Evolutionary conservation across 1,284 basidiomycete species (phyloP).

Genomic region (Melampsora americana): DNA sequence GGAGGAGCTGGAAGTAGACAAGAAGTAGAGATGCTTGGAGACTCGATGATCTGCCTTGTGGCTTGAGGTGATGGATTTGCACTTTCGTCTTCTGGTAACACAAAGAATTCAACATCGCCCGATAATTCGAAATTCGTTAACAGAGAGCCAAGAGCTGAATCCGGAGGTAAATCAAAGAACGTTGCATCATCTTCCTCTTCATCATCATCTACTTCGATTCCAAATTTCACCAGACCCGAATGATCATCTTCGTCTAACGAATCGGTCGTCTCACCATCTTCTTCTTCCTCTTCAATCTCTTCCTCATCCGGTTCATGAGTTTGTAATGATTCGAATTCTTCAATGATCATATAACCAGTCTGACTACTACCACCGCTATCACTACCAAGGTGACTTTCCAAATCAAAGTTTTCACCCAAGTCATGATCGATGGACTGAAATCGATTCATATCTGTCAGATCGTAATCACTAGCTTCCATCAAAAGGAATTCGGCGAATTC

Average conservation of each 20-base stretch:
- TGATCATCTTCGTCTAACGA: constrained; percentile 50
- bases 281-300: constrained; percentile 11
- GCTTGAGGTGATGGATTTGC: not conserved
- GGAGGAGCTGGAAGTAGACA: not conserved
- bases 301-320: not conserved
- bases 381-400: not conserved
- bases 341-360: constrained; percentile 22
- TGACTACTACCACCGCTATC: not conserved
- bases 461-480: constrained; percentile 25
- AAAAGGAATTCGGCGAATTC: constrained; percentile 41
- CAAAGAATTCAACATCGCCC: not conserved
- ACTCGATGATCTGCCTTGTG: not conserved
- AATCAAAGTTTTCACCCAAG: not conserved
- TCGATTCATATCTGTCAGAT: constrained; percentile 8
- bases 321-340: constrained; percentile 10
- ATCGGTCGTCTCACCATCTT: constrained; percentile 50
- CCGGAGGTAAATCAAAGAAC: constrained; percentile 27
- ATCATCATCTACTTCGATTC: constrained; percentile 48
- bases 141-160: constrained; percentile 18
- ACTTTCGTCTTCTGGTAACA: not conserved
- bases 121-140: constrained; percentile 23
- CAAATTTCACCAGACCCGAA: constrained; percentile 49
- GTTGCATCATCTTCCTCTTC: constrained; percentile 40
- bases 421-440: not conserved
- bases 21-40: not conserved